phyloP scores from a whole-genome alignment of 2,329 filamentous ascomycete species.

The Ceratocystis cacaofunesta region DNA sequence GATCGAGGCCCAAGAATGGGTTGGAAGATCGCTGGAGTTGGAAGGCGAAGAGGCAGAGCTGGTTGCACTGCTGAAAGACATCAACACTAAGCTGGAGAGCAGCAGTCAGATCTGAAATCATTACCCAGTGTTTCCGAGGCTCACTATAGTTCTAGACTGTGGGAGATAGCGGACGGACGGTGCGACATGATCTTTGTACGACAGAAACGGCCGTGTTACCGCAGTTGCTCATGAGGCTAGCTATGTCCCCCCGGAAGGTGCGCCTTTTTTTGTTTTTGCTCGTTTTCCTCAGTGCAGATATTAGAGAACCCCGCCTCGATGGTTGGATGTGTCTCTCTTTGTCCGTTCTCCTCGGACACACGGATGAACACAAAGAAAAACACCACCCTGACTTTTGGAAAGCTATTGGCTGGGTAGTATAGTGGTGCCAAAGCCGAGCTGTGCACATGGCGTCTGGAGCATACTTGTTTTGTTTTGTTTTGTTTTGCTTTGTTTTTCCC shows the following conservation, averaged over 20 bases:
- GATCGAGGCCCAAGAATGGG: slow-evolving; percentile 68
- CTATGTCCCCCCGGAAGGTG: neutral
- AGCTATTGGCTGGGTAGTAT: neutral
- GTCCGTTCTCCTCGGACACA: neutral
- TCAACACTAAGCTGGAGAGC: slow-evolving; percentile 35
- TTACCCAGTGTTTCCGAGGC: neutral
- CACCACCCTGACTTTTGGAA: neutral
- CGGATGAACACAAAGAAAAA: neutral
- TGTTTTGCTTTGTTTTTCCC: neutral
- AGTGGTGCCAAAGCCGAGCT: neutral
- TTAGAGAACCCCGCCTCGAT: neutral
- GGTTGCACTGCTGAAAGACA: slow-evolving; percentile 46
- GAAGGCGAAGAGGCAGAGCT: slow-evolving; percentile 58
- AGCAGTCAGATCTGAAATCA: slow-evolving; percentile 17
- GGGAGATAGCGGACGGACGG: neutral
- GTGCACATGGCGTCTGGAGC: slow-evolving; percentile 7
- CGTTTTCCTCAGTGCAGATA: neutral
- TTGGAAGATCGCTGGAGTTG: slow-evolving; percentile 63
- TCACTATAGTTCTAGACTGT: neutral
- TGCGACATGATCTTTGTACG: neutral
- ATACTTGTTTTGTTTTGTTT: slow-evolving; percentile 1
- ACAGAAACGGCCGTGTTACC: neutral
- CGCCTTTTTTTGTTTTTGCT: neutral
- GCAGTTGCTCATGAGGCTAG: neutral
- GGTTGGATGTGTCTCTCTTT: neutral